A percentile compares a stretch with the other conserved stretches of the same genome.
Conservation (phyloP, 768 basidiomycete species). For the Sporobolomyces roseus region DNA sequence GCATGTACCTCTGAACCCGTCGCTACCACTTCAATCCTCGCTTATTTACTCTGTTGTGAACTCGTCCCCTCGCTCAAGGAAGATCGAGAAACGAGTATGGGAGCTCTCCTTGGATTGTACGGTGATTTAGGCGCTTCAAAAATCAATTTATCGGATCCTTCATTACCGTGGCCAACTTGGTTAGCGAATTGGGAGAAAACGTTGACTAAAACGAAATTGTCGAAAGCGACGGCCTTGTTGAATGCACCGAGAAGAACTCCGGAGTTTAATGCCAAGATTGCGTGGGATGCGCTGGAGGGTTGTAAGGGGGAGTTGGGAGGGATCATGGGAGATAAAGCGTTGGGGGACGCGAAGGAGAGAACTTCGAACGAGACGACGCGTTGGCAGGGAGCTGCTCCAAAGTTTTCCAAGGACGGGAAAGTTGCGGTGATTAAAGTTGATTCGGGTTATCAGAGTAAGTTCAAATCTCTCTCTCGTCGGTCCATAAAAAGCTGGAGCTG, state of each 20-base stretch:
- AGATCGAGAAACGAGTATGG: conserved; percentile 48
- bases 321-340: conserved; percentile 5
- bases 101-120: conserved; percentile 52
- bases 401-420: conserved; percentile 54
- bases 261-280: conserved; percentile 49
- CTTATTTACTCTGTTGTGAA: conserved; percentile 52
- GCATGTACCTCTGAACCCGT: conserved; percentile 53
- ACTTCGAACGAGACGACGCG: conserved; percentile 29
- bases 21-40: conserved; percentile 53
- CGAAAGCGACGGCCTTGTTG: conserved; percentile 51
- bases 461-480: too few species aligned
- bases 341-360: conserved; percentile 27
- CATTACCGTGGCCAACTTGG: conserved; percentile 46
- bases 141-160: conserved; percentile 45
- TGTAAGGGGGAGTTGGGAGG: conserved; percentile 37
- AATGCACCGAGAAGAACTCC: conserved; percentile 53
- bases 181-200: conserved; percentile 49
- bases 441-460: conserved; percentile 52
- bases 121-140: conserved; percentile 51
- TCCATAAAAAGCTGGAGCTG: background rate
- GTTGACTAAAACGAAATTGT: conserved; percentile 45
- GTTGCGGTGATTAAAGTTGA: conserved; percentile 53
- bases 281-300: conserved; percentile 50
- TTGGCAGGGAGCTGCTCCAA: conserved; percentile 49
- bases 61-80: conserved; percentile 47